Evolutionary conservation across 176 grass and related monocot genomes (phyloP).

Genomic region (Urochloa ruziziensis): DNA sequence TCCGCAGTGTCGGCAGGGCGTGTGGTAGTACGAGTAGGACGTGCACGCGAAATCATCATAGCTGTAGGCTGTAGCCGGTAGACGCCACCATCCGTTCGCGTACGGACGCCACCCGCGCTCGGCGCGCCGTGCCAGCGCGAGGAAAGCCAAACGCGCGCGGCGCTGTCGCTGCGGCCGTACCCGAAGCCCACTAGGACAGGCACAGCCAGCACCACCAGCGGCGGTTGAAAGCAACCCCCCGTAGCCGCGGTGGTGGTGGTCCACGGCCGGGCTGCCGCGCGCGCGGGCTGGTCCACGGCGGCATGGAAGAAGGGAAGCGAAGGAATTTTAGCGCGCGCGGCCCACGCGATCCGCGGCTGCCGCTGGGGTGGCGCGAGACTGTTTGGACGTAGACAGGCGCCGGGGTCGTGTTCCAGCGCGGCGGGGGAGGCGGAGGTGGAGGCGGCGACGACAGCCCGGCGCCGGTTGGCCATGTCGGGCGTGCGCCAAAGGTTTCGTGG

Average conservation of each 20-base stretch:
- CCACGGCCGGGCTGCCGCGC: neutral
- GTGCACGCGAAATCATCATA: too few species aligned
- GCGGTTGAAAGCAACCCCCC: neutral
- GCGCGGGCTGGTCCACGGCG: neutral
- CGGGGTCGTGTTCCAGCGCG: neutral
- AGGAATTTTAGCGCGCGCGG: neutral
- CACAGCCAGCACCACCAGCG: neutral
- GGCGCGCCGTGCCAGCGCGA: neutral
- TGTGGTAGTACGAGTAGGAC: neutral
- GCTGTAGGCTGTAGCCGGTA: too few species aligned
- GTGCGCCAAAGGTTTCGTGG: neutral
- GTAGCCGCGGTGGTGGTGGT: neutral
- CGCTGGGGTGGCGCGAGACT: neutral
- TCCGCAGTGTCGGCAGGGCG: conserved; percentile 26
- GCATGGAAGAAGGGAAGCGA: neutral
- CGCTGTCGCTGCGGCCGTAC: neutral
- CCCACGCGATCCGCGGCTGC: neutral
- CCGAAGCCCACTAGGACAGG: too few species aligned
- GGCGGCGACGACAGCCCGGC: neutral
- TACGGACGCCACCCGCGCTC: neutral
- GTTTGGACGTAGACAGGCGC: neutral
- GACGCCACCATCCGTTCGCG: too few species aligned
- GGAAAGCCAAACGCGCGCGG: neutral
- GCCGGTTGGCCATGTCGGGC: neutral
- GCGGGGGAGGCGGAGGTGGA: too few species aligned